Evolutionary conservation across 1,284 basidiomycete genomes (phyloP).

Genomic region (Agroathelia rolfsii): DNA sequence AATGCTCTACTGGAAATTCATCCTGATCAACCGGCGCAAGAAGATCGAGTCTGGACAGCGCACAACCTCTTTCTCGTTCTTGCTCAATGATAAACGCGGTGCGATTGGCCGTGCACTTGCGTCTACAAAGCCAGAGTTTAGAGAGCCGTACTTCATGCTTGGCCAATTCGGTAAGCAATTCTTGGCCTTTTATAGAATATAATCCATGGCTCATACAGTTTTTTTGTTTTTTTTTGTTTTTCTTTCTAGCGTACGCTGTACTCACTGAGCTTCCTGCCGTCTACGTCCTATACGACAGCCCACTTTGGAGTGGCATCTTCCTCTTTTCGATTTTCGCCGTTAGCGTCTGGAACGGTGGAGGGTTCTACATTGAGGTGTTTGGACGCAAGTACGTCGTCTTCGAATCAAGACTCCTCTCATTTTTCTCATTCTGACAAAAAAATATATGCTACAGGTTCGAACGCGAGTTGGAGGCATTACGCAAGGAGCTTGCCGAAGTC

Average conservation of each 20-base stretch:
- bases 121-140: constrained; percentile 46
- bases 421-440: constrained; percentile 6
- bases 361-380: constrained; percentile 91
- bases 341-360: constrained; percentile 79
- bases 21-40: constrained; percentile 71
- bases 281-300: constrained; percentile 70
- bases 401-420: constrained; percentile 4
- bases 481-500: constrained; percentile 74
- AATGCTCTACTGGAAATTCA: constrained; percentile 85
- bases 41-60: constrained; percentile 85
- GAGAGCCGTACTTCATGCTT: constrained; percentile 70
- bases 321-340: constrained; percentile 72
- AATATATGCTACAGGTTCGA: constrained; percentile 55
- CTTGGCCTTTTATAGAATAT: constrained; percentile 1
- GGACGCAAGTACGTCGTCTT: constrained; percentile 70
- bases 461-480: constrained; percentile 76
- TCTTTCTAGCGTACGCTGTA: constrained; percentile 63
- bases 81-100: constrained; percentile 80
- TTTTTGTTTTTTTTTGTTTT: constrained; percentile 1
- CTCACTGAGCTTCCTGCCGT: constrained; percentile 82
- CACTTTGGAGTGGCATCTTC: constrained; percentile 68
- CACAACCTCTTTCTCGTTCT: constrained; percentile 76
- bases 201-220: constrained; percentile 1
- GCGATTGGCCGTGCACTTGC: constrained; percentile 67
- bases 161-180: constrained; percentile 68